These are phyloP conservation scores for Polyplosphaeria fusca DNA, from an alignment of 495 filamentous ascomycete species.

Conservation along the genomic window DNA sequence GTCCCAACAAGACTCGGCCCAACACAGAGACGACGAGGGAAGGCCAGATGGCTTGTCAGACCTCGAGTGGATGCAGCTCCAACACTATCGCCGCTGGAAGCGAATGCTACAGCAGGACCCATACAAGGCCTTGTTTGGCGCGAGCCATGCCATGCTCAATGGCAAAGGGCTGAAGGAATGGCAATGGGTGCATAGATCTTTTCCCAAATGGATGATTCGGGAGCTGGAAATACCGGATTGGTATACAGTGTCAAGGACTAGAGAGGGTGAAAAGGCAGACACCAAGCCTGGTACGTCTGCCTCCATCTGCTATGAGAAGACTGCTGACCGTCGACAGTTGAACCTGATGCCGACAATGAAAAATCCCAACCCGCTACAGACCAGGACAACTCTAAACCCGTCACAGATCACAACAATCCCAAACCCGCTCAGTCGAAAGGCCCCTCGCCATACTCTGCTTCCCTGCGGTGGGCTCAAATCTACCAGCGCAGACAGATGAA, in stretches of 20 bases:
- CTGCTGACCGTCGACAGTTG: no score
- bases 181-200: conserved; percentile 1
- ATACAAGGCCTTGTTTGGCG: conserved; percentile 17
- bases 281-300: no score
- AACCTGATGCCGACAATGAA: no score
- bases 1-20: not conserved
- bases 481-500: no score
- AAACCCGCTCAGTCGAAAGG: no score
- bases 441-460: no score
- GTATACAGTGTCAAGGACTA: not conserved
- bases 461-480: no score
- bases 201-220: conserved; percentile 6
- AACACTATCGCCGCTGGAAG: conserved; percentile 13
- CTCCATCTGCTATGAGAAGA: no score
- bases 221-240: not conserved
- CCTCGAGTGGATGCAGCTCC: conserved; percentile 7
- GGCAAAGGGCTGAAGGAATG: conserved; percentile 10
- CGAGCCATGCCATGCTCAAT: conserved; percentile 6
- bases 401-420: no score
- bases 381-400: no score
- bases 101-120: conserved; percentile 9
- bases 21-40: conserved; percentile 5
- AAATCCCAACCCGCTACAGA: no score
- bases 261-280: not conserved
- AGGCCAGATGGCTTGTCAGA: conserved; percentile 6